These are phyloP conservation scores for Amanita pseudoporphyria DNA, from an alignment of 768 basidiomycete genomes.

Conservation along the genomic window DNA sequence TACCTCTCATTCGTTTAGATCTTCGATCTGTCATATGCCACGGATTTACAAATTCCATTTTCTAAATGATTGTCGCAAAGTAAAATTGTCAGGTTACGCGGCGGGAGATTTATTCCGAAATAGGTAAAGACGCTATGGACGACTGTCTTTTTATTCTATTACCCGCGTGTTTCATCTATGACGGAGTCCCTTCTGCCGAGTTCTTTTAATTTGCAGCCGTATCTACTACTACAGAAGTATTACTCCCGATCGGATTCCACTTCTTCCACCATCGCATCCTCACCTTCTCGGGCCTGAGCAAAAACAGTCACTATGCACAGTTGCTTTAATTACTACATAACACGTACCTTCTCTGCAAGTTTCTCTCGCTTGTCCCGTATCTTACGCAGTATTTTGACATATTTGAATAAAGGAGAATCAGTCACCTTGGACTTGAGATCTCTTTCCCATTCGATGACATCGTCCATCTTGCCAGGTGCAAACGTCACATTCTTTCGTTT, in stretches of 20 bases:
- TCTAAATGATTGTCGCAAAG: too few species aligned
- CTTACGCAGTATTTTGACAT: conserved; percentile 75
- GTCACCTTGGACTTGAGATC: conserved; percentile 45
- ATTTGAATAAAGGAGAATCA: conserved; percentile 73
- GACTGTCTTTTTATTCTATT: too few species aligned
- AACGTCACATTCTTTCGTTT: conserved; percentile 64
- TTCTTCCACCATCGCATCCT: conserved; percentile 57
- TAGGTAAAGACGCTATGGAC: too few species aligned
- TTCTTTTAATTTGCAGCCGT: not conserved
- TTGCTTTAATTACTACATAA: conserved; percentile 2
- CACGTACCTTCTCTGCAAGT: conserved; percentile 62
- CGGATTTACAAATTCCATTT: too few species aligned
- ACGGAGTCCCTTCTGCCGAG: not conserved
- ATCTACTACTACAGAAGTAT: not conserved
- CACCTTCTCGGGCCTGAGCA: conserved; percentile 56
- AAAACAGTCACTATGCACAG: conserved; percentile 5
- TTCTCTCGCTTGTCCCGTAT: conserved; percentile 63
- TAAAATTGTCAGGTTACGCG: too few species aligned
- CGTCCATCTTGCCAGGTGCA: conserved; percentile 57
- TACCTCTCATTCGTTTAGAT: not conserved
- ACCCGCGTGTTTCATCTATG: too few species aligned
- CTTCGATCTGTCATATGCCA: not conserved
- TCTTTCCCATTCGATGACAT: conserved; percentile 69
- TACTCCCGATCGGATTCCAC: conserved; percentile 20
- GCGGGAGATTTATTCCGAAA: too few species aligned